Evolutionary conservation across 495 filamentous ascomycete genomes (phyloP).

Genomic region (Penicillium cataractarum): DNA sequence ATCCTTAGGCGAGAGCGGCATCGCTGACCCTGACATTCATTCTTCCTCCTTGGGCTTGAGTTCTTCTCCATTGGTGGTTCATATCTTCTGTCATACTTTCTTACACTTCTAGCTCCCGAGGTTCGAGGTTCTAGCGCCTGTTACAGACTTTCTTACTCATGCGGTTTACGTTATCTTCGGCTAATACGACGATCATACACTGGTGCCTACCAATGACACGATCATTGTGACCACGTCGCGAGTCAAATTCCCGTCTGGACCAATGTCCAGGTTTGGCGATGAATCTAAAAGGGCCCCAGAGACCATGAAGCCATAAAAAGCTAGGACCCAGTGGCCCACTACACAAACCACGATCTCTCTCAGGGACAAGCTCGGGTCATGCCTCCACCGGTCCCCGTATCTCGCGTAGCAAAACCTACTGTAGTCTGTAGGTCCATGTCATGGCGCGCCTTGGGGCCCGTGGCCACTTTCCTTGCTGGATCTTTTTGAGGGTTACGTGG

Average conservation of each 20-base stretch:
- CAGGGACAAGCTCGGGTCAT: constrained; percentile 2
- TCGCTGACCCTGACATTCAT: constrained; percentile 9
- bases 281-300: neutral
- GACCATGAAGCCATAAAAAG: neutral
- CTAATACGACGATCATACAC: constrained; percentile 2
- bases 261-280: neutral
- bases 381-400: constrained; percentile 13
- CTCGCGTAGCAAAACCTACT: constrained; percentile 31
- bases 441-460: constrained; percentile 14
- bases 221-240: neutral
- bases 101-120: constrained; percentile 1
- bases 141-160: neutral
- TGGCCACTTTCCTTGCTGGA: constrained; percentile 11
- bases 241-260: neutral
- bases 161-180: neutral
- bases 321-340: neutral
- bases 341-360: neutral
- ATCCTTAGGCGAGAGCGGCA: constrained; percentile 45
- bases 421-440: constrained; percentile 2
- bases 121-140: constrained; percentile 2
- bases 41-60: too few relatives aligned
- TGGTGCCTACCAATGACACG: neutral
- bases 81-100: neutral
- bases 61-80: constrained; percentile 1
- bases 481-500: constrained; percentile 15